Evolutionary conservation across 2,329 filamentous ascomycete species (phyloP).

Genomic region (Monilinia polystroma): DNA sequence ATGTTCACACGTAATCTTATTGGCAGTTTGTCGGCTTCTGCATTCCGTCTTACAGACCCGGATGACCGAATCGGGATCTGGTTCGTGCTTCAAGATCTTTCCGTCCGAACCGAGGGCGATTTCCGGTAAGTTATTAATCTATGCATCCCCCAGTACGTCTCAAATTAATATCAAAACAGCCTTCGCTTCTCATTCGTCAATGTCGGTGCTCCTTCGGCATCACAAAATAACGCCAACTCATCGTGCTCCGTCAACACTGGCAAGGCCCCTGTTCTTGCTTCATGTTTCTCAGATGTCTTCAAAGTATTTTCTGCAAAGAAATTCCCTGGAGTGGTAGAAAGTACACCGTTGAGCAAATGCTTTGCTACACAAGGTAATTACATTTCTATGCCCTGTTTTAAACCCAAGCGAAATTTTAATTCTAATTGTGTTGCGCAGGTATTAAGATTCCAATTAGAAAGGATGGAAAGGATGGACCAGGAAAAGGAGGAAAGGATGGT

Average conservation of each 20-base stretch:
- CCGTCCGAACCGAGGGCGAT: slow-evolving; percentile 85
- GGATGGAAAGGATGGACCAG: slow-evolving; percentile 76
- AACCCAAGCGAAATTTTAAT: background rate
- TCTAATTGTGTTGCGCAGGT: slow-evolving; percentile 6
- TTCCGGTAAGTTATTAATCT: slow-evolving; percentile 66
- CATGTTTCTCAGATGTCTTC: slow-evolving; percentile 83
- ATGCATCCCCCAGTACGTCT: slow-evolving; percentile 7
- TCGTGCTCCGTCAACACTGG: slow-evolving; percentile 64
- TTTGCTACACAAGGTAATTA: slow-evolving; percentile 95
- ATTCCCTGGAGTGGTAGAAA: slow-evolving; percentile 95
- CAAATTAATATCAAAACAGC: slow-evolving; percentile 41
- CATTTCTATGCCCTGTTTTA: slow-evolving; percentile 24
- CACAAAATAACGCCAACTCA: slow-evolving; percentile 36
- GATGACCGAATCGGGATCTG: slow-evolving; percentile 83
- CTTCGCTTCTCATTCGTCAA: slow-evolving; percentile 78
- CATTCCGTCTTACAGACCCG: slow-evolving; percentile 78
- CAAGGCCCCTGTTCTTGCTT: slow-evolving; percentile 78
- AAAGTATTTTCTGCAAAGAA: slow-evolving; percentile 97
- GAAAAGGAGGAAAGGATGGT: slow-evolving; percentile 35
- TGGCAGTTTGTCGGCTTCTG: slow-evolving; percentile 84
- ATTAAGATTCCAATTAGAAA: slow-evolving; percentile 79
- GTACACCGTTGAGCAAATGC: slow-evolving; percentile 83
- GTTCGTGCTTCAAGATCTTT: slow-evolving; percentile 95
- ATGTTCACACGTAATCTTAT: slow-evolving; percentile 97
- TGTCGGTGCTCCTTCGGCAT: slow-evolving; percentile 55